These are phyloP conservation scores for Corymbia maculata DNA, from an alignment of 345 rosid species.

Conservation along the genomic window DNA sequence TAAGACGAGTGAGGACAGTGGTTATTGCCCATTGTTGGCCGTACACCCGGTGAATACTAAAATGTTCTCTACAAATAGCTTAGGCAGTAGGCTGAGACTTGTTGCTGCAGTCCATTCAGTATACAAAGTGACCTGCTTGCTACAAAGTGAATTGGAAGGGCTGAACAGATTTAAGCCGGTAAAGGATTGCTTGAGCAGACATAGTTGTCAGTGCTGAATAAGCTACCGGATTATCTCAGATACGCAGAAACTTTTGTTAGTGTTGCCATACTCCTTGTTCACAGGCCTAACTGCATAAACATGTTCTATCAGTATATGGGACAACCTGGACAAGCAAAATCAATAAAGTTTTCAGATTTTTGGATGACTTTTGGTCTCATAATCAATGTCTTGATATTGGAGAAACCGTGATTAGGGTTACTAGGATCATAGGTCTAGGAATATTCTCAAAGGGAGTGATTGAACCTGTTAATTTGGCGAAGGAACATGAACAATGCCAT, in stretches of 20 bases:
- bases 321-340: not conserved
- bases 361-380: not conserved
- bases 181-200: not conserved
- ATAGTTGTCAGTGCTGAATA: not conserved
- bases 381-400: not conserved
- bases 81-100: not conserved
- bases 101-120: not conserved
- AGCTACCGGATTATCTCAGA: not conserved
- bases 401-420: not conserved
- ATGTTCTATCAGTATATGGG: not conserved
- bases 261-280: not conserved
- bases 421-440: not conserved
- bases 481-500: not conserved
- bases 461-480: not conserved
- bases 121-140: not conserved
- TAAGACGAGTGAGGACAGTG: not conserved
- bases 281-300: not conserved
- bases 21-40: not conserved
- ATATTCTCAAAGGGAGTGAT: not conserved
- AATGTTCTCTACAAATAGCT: not conserved
- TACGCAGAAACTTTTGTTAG: not conserved
- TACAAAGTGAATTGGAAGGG: not conserved
- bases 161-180: not conserved
- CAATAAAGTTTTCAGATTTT: not conserved
- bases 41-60: not conserved